Evolutionary conservation across 1,284 basidiomycete species (phyloP), one percentile per base, ranked within the genome.

Genomic region (Ceratobasidium theobromae): DNA sequence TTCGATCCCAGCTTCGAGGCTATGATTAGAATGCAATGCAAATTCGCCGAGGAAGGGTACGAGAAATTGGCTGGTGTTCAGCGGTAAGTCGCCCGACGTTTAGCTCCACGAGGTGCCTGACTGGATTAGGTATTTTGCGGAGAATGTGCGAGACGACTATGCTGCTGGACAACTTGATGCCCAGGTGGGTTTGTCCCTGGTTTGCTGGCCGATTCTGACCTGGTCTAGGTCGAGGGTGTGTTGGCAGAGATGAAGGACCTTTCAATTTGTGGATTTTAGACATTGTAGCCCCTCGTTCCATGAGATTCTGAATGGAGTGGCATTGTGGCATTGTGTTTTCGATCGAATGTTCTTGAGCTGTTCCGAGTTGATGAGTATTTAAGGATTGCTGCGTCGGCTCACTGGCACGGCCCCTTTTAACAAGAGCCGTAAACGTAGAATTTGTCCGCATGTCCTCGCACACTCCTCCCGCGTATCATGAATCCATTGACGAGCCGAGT

Each of bases 1-100:
- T 92, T 99, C 69, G 96, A 99, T 76, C 97, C 97, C 0, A 95
- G 91, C 71, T 98, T 99, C 75, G 97, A 99, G 77, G 93, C 96
- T 33, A 98, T 99, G 96, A 93, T 98, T 72, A 85, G 97, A 45
- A 93, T 97, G 84, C 96, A 99, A 76, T 86, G 92, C 74, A 94
- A 95, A 73, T 98, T 98, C 74, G 94, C 95, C 0, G 92, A 98
- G 75, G 95, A 98, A 73, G 97, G 93, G 0, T 99, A 99, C 76
- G 95, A 99, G 79, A 98, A 97, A 79, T 83, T 99, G 65, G 92
- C 95, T 48, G 89, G 93, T 49, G 97, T 99, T 3, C 97, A 99
- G 77, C 81, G 95, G 85, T 89, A 69, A 43, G 79, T 74, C 12
- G 14, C n/a, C 6, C 23, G 27, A 16, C 9, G 25, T 46, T 9